A percentile compares a stretch with the other conserved stretches of the same genome.
phyloP scores from a whole-genome alignment of 495 filamentous ascomycete species.

The Xylaria grammica region DNA sequence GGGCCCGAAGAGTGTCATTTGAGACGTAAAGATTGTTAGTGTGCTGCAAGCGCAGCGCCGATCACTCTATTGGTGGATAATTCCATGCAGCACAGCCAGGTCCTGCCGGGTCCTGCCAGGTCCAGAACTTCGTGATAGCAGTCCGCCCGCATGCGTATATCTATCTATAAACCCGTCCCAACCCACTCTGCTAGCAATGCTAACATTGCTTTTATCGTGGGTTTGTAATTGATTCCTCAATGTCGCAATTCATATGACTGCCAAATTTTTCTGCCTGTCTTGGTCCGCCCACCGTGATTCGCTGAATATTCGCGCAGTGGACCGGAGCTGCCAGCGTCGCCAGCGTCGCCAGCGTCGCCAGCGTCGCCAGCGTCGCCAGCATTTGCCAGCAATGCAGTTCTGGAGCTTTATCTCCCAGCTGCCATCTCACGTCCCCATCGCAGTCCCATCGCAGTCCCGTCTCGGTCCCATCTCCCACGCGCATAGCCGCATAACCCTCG shows the following conservation, averaged over 20 bases:
- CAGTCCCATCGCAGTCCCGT: too few species aligned
- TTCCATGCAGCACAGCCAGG: neutral
- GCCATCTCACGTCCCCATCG: too few species aligned
- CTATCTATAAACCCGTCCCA: neutral
- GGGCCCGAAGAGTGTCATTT: constrained; percentile 17
- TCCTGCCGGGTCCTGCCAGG: neutral
- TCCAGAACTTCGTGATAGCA: constrained; percentile 9
- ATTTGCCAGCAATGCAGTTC: too few species aligned
- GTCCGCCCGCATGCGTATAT: constrained; percentile 3
- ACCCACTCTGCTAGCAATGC: neutral
- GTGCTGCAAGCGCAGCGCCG: constrained; percentile 2
- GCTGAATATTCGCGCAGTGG: neutral
- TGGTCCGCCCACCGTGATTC: constrained; percentile 14
- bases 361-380: too few species aligned
- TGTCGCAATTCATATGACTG: neutral
- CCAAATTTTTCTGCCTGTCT: neutral
- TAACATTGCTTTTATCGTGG: neutral
- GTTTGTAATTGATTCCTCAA: constrained; percentile 5
- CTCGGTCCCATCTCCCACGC: neutral
- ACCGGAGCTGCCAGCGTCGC: neutral
- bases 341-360: too few species aligned
- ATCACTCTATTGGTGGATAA: constrained; percentile 15
- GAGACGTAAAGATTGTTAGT: constrained; percentile 15
- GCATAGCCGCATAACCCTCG: neutral
- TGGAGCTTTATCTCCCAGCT: neutral